These are phyloP conservation scores for Neurospora sp. DNA, from an alignment of 495 filamentous ascomycete species.

Conservation along the genomic window DNA sequence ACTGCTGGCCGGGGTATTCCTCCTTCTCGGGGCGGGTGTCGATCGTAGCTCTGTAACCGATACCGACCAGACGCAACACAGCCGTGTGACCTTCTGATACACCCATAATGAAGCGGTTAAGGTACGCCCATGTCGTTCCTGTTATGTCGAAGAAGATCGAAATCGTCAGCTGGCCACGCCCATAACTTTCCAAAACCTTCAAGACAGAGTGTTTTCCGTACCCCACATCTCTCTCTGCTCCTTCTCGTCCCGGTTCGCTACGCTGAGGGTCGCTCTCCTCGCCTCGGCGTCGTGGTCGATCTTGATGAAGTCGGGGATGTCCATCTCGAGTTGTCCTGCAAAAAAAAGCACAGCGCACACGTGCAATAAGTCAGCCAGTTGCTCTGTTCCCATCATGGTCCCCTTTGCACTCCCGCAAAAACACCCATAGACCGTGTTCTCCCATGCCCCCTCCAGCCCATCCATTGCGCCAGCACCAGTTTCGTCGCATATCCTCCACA, in stretches of 20 bases:
- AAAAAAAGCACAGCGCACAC: background rate
- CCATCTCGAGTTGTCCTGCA: slow-evolving; percentile 58
- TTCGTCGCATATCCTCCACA: background rate
- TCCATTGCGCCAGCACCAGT: background rate
- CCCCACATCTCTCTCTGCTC: slow-evolving; percentile 97
- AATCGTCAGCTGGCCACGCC: background rate
- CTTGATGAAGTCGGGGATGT: slow-evolving; percentile 60
- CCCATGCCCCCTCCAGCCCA: background rate
- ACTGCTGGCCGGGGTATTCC: slow-evolving; percentile 71
- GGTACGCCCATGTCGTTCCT: slow-evolving; percentile 84
- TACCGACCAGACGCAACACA: slow-evolving; percentile 87
- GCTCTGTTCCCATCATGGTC: background rate
- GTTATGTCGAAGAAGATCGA: background rate
- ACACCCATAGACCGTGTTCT: background rate
- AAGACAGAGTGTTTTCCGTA: slow-evolving; percentile 33
- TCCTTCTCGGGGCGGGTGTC: slow-evolving; percentile 65
- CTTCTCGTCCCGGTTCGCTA: slow-evolving; percentile 51
- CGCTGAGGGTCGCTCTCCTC: slow-evolving; percentile 52
- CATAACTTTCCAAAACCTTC: background rate
- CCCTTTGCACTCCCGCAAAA: background rate
- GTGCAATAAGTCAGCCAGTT: background rate
- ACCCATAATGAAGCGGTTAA: slow-evolving; percentile 81
- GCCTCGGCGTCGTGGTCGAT: slow-evolving; percentile 52
- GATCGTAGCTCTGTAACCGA: slow-evolving; percentile 85
- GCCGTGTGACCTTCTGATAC: slow-evolving; percentile 94